These are phyloP conservation scores for Nakataea oryzae DNA, from an alignment of 2,329 filamentous ascomycete species.

Conservation along the genomic window DNA sequence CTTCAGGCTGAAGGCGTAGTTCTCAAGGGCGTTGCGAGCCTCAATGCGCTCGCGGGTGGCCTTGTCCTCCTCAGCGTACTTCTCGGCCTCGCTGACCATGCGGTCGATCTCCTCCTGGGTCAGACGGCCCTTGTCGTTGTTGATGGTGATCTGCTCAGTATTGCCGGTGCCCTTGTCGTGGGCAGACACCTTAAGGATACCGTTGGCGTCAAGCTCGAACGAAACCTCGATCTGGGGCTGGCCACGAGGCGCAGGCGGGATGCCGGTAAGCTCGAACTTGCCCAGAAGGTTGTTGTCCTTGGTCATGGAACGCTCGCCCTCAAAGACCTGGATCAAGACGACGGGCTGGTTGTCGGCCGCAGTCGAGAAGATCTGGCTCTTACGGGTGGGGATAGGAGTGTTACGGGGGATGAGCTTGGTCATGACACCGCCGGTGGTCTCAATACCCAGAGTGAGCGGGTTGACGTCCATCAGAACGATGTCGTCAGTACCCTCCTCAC, in stretches of 20 bases:
- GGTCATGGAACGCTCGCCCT: slow-evolving; percentile 88
- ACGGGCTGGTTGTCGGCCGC: slow-evolving; percentile 94
- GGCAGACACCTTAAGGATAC: slow-evolving; percentile 93
- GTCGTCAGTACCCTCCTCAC: slow-evolving; percentile 69
- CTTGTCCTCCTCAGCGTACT: slow-evolving; percentile 99
- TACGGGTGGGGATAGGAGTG: slow-evolving; percentile 89
- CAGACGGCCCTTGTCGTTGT: slow-evolving; percentile 97
- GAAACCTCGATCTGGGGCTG: slow-evolving; percentile 97
- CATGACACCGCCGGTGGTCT: slow-evolving; percentile 97
- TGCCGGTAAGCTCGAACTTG: slow-evolving; percentile 96
- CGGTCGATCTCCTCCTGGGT: slow-evolving; percentile 96
- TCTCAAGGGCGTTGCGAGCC: slow-evolving; percentile 92
- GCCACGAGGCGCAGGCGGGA: slow-evolving; percentile 88
- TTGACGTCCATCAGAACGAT: slow-evolving; percentile 96
- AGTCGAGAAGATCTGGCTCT: slow-evolving; percentile 96
- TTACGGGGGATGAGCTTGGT: slow-evolving; percentile 92
- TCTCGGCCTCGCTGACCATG: slow-evolving; percentile 97
- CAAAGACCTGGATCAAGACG: slow-evolving; percentile 89
- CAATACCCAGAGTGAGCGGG: slow-evolving; percentile 90
- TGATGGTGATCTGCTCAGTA: slow-evolving; percentile 95
- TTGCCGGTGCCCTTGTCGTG: slow-evolving; percentile 98
- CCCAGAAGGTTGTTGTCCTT: slow-evolving; percentile 97
- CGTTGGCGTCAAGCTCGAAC: slow-evolving; percentile 96
- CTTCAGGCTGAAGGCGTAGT: slow-evolving; percentile 98
- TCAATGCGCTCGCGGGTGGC: slow-evolving; percentile 94